These are phyloP conservation scores for Aspergillus tanneri DNA, from an alignment of 2,329 filamentous ascomycete genomes.

Conservation along the genomic window DNA sequence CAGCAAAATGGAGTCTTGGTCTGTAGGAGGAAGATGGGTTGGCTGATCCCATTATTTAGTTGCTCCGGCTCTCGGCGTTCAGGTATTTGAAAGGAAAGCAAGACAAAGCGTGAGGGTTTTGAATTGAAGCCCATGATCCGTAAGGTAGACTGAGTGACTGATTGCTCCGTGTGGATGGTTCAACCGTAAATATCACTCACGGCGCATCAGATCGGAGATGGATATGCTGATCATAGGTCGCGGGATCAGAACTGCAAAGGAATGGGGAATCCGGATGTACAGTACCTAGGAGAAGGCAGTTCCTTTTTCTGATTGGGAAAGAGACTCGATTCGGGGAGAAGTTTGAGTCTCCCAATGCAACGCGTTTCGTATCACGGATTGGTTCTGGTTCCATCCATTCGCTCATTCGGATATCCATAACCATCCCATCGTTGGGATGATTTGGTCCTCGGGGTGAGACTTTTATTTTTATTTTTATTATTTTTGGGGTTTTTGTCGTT, in stretches of 20 bases:
- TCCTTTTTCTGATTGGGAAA: constrained; percentile 13
- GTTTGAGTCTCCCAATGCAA: no score
- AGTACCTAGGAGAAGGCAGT: no score
- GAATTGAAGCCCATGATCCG: not conserved
- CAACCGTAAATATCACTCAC: no score
- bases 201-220: not conserved
- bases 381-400: no score
- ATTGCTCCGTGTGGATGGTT: no score
- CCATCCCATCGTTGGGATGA: no score
- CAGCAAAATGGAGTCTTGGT: not conserved
- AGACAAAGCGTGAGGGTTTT: not conserved
- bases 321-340: not conserved
- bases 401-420: no score
- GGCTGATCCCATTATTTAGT: not conserved
- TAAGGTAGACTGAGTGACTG: no score
- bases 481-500: no score
- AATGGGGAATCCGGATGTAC: not conserved
- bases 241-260: not conserved
- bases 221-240: not conserved
- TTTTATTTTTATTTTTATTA: no score
- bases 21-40: not conserved
- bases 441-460: no score
- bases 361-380: no score
- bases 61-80: not conserved
- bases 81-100: not conserved